phyloP scores from a whole-genome alignment of 768 basidiomycete species.

The Calvatia gigantea region DNA sequence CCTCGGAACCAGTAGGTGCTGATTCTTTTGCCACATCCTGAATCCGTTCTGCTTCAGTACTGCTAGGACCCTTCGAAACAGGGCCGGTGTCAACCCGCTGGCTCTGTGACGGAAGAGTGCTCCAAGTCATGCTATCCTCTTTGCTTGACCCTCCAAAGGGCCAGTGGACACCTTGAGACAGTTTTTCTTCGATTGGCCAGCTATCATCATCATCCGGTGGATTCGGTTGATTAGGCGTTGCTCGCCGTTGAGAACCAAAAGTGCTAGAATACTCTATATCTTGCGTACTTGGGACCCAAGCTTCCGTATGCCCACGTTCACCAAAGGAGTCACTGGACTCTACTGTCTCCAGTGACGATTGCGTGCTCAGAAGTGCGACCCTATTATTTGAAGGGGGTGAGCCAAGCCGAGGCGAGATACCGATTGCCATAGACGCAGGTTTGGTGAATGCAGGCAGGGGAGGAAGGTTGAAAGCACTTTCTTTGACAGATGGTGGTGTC shows the following conservation, averaged over 20 bases:
- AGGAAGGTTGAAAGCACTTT: slow-evolving; percentile 19
- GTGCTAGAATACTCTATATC: slow-evolving; percentile 48
- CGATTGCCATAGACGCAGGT: slow-evolving; percentile 43
- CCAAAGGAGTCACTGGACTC: slow-evolving; percentile 52
- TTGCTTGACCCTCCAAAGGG: slow-evolving; percentile 49
- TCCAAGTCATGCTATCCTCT: slow-evolving; percentile 79
- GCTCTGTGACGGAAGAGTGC: slow-evolving; percentile 60
- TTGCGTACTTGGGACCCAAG: slow-evolving; percentile 61
- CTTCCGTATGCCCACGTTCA: slow-evolving; percentile 35
- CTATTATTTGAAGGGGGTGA: slow-evolving; percentile 25
- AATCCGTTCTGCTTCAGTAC: slow-evolving; percentile 2
- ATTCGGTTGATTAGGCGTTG: slow-evolving; percentile 20
- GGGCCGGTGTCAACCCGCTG: slow-evolving; percentile 40
- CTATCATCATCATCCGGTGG: slow-evolving; percentile 63
- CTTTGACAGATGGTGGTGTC: slow-evolving; percentile 19
- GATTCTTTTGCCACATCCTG: slow-evolving; percentile 2
- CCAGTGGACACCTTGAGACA: slow-evolving; percentile 57
- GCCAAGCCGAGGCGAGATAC: slow-evolving; percentile 32
- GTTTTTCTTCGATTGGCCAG: slow-evolving; percentile 71
- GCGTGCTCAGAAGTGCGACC: slow-evolving; percentile 35
- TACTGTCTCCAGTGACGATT: slow-evolving; percentile 52
- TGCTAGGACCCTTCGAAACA: slow-evolving; percentile 16
- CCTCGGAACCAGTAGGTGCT: slow-evolving; percentile 31
- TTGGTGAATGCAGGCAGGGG: slow-evolving; percentile 33
- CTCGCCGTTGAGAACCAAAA: slow-evolving; percentile 31